These are phyloP conservation scores for Malus hybrid DNA, from an alignment of 331 rosid species.

Conservation along the genomic window DNA sequence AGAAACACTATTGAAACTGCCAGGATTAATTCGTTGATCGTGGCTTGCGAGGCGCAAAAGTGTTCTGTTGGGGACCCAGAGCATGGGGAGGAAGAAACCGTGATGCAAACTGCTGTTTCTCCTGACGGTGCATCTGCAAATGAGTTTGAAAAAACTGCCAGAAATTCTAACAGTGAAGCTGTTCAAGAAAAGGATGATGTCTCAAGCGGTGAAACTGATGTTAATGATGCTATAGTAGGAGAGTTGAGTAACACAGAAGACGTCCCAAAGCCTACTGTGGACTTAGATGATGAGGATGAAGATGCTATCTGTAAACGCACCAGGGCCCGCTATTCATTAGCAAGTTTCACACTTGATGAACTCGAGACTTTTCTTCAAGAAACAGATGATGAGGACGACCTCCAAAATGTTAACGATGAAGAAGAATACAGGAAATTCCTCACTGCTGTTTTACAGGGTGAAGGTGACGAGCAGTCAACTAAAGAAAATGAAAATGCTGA, in stretches of 20 bases:
- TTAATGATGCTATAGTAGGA: slow-evolving; percentile 23
- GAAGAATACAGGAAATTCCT: slow-evolving; percentile 91
- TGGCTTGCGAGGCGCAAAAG: slow-evolving; percentile 11
- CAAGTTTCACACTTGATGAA: slow-evolving; percentile 85
- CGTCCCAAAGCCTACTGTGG: slow-evolving; percentile 27
- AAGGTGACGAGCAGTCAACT: slow-evolving; percentile 37
- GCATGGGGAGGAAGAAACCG: slow-evolving; percentile 57
- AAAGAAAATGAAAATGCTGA: slow-evolving; percentile 61
- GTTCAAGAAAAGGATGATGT: slow-evolving; percentile 30
- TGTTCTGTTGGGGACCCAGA: slow-evolving; percentile 29
- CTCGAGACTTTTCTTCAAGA: slow-evolving; percentile 96
- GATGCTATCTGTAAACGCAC: slow-evolving; percentile 94
- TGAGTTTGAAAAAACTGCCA: slow-evolving; percentile 19
- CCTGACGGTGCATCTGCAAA: slow-evolving; percentile 17
- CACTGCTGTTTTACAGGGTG: slow-evolving; percentile 69
- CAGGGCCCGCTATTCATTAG: slow-evolving; percentile 90
- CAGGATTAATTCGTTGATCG: slow-evolving; percentile 23
- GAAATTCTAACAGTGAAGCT: slow-evolving; percentile 20
- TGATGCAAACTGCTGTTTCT: slow-evolving; percentile 30
- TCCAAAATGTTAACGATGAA: slow-evolving; percentile 81
- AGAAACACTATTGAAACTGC: slow-evolving; percentile 3
- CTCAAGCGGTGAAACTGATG: slow-evolving; percentile 23
- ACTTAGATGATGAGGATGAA: slow-evolving; percentile 42
- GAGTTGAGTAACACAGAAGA: slow-evolving; percentile 33
- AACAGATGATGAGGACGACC: slow-evolving; percentile 91